A percentile compares a stretch with the other conserved stretches of the same genome.
phyloP scores from a whole-genome alignment of 2,329 filamentous ascomycete genomes.

The Sarocladium brachiariae region DNA sequence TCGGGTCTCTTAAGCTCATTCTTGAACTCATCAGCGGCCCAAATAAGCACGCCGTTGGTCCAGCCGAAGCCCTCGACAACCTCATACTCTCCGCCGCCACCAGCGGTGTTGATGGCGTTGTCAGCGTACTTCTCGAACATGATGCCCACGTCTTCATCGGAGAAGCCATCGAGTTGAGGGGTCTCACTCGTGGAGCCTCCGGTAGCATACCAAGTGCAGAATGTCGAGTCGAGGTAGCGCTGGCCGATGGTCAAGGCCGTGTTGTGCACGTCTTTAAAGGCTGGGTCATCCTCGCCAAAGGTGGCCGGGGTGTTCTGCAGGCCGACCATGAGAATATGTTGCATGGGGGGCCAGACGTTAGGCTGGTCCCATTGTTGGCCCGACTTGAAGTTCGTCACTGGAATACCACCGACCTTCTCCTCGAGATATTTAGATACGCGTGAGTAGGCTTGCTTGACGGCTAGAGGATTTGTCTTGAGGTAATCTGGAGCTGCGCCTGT shows the following conservation, averaged over 20 bases:
- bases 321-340: slow-evolving; percentile 57
- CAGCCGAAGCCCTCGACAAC: slow-evolving; percentile 66
- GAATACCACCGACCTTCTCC: slow-evolving; percentile 47
- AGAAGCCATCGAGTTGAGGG: slow-evolving; percentile 42
- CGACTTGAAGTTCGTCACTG: slow-evolving; percentile 54
- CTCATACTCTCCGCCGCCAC: slow-evolving; percentile 60
- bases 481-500: slow-evolving; percentile 52
- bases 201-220: slow-evolving; percentile 64
- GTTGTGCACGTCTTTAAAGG: slow-evolving; percentile 45
- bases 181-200: slow-evolving; percentile 51
- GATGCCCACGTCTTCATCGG: slow-evolving; percentile 40
- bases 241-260: slow-evolving; percentile 54
- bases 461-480: slow-evolving; percentile 52
- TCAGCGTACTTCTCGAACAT: slow-evolving; percentile 68
- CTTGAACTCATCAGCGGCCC: slow-evolving; percentile 57
- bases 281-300: slow-evolving; percentile 44
- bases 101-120: slow-evolving; percentile 51
- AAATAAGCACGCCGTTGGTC: slow-evolving; percentile 63
- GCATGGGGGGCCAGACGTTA: slow-evolving; percentile 62
- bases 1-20: slow-evolving; percentile 47
- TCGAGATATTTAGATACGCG: slow-evolving; percentile 48
- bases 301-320: slow-evolving; percentile 53
- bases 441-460: slow-evolving; percentile 46
- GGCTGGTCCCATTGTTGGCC: slow-evolving; percentile 66
- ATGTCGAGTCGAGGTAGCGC: slow-evolving; percentile 59